Evolutionary conservation across 139 green algal species (phyloP), one percentile per base, ranked within the genome.

Genomic region (Zygnema cylindricum): DNA sequence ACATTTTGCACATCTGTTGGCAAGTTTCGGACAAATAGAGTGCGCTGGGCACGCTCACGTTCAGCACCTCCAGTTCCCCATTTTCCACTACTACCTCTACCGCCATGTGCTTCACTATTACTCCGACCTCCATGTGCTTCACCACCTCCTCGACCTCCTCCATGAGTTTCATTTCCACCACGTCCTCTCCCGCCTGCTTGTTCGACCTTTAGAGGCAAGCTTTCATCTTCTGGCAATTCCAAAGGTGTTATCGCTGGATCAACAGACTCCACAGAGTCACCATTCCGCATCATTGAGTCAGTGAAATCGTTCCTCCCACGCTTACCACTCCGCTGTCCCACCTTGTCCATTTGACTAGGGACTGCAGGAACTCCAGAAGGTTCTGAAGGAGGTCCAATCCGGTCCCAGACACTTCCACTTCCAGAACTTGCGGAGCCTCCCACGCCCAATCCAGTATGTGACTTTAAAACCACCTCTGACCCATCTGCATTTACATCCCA

Each of bases 11-110:
- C 22, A 35, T 91, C 88, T 41, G 63, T 32, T 0, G 88, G 88
- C 11, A 92, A 63, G 54, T 41, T 42, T 55, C 43, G 40, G 82
- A 92, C 69, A 89, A 85, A 89, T 2, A 92, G 86, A 1, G 88
- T 92, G 32, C 32, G 57, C 32, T 92, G 33, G 39, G 88, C 88
- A 40, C 49, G 84, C 32, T 42, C 49, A 11, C 75, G 40, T 0
- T 78, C 32, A 39, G 32, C 25, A n/a, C n/a, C n/a, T 71, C 82
- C 82, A 83, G 69, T 49, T 55, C 76, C 76, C 2, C 25, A 2
- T 7, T n/a, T 1, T 11, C 41, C 79, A 32, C 79, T 21, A 32
- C 79, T 21, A n/a, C 79, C 23, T 69, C 79, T 11, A 82, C 43
- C 1, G 25, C 79, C 42, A 38, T 69, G 43, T 43, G 39, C 39